Percentiles rank a stretch among this genome's conserved stretches.
Conservation (phyloP, 371 early-diverging fungal species). For the Mortierella sp. region DNA sequence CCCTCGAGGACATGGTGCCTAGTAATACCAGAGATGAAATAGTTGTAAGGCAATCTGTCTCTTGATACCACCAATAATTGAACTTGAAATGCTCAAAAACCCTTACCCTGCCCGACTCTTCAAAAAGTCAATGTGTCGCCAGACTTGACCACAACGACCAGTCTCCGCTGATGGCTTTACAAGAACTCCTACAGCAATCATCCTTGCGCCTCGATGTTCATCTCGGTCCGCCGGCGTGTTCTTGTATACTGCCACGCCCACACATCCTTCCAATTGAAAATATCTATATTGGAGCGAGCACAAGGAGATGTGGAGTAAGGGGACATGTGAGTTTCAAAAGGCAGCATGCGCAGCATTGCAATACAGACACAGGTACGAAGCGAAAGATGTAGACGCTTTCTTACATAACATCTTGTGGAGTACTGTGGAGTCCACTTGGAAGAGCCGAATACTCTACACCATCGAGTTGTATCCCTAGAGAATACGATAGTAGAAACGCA, state of each 20-base stretch:
- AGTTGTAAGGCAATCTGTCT: not conserved
- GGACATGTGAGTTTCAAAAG: slow-evolving; percentile 1
- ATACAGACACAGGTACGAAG: not conserved
- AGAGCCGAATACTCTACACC: slow-evolving; percentile 73
- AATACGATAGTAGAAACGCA: not conserved
- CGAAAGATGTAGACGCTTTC: not conserved
- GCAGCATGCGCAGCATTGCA: not conserved
- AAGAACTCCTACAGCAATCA: slow-evolving; percentile 70
- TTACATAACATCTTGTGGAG: slow-evolving; percentile 70
- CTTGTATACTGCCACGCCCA: slow-evolving; percentile 67
- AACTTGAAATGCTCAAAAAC: not conserved
- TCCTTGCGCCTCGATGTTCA: slow-evolving; percentile 65
- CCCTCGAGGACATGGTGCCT: slow-evolving; percentile 21
- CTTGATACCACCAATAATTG: not conserved
- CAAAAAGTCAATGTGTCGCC: slow-evolving; percentile 64
- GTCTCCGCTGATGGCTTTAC: slow-evolving; percentile 62
- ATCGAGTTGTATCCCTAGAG: slow-evolving; percentile 62
- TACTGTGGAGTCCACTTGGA: slow-evolving; percentile 71
- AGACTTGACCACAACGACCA: slow-evolving; percentile 64
- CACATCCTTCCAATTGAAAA: slow-evolving; percentile 61
- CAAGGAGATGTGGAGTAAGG: not conserved
- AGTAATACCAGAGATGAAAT: not conserved
- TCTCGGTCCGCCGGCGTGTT: slow-evolving; percentile 57
- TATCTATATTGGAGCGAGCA: no score
- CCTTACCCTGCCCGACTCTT: slow-evolving; percentile 45